Percentiles rank a stretch among this genome's conserved stretches.
These are phyloP conservation scores for Phaeoacremonium minimum DNA, from an alignment of 2,329 filamentous ascomycete species.

Conservation along the genomic window DNA sequence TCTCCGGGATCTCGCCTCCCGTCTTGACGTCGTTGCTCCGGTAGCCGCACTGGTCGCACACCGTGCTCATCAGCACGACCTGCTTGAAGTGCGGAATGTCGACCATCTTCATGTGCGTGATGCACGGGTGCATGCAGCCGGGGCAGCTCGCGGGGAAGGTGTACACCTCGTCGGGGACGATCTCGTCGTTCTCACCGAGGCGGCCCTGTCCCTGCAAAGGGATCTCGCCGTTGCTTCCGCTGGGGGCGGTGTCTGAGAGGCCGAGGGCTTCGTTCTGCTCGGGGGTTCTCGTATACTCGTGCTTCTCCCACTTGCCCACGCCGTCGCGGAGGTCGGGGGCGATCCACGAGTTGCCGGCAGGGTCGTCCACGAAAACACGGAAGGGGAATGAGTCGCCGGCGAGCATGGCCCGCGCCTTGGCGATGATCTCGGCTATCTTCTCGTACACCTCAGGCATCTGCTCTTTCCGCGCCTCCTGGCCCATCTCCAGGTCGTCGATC, in stretches of 20 bases:
- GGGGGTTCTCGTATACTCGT: conserved; percentile 75
- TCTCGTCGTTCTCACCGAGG: conserved; percentile 62
- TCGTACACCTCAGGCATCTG: conserved; percentile 72
- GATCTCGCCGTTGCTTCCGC: conserved; percentile 40
- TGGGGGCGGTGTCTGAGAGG: conserved; percentile 57
- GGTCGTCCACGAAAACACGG: conserved; percentile 82
- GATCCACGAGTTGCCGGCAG: conserved; percentile 94
- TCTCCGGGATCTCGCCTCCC: conserved; percentile 82
- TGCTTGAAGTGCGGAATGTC: conserved; percentile 98
- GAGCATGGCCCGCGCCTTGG: conserved; percentile 72
- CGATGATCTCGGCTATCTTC: conserved; percentile 74
- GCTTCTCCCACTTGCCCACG: conserved; percentile 83
- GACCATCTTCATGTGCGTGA: conserved; percentile 98
- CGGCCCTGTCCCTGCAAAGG: conserved; percentile 36
- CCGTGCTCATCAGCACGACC: conserved; percentile 91
- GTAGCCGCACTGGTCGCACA: conserved; percentile 89
- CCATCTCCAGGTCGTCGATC: conserved; percentile 73
- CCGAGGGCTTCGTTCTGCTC: conserved; percentile 87
- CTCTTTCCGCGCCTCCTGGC: conserved; percentile 78
- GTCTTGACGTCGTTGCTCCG: conserved; percentile 97
- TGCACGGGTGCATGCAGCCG: conserved; percentile 79
- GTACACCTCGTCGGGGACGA: conserved; percentile 89
- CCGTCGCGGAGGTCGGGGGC: conserved; percentile 76
- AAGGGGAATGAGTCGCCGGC: conserved; percentile 79
- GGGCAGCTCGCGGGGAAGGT: conserved; percentile 89